Conservation (phyloP, 306 rosid genomes). For the Malus sylvestris region DNA sequence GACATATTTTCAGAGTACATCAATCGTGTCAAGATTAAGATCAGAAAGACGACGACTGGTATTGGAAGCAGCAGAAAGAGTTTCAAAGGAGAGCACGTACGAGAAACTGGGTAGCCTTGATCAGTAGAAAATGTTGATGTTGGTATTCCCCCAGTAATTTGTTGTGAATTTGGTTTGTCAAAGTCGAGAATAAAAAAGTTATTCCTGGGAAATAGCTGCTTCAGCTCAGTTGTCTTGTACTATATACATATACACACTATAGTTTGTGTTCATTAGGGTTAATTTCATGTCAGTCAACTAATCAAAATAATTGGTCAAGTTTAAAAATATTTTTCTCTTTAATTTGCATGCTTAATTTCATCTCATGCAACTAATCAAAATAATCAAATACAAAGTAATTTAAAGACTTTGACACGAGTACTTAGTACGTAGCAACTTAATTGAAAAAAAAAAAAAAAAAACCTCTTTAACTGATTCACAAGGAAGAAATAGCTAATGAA, state of each 20-base stretch:
- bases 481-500: too few relatives aligned
- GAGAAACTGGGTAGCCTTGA: background rate
- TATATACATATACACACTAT: too few relatives aligned
- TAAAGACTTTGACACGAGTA: too few relatives aligned
- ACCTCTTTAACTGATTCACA: too few relatives aligned
- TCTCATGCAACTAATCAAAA: too few relatives aligned
- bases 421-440: too few relatives aligned
- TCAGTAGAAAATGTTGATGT: background rate
- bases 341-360: too few relatives aligned
- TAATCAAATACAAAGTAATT: too few relatives aligned
- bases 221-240: background rate
- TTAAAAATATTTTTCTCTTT: too few relatives aligned
- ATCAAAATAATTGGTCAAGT: too few relatives aligned
- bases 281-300: too few relatives aligned
- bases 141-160: background rate
- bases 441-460: too few relatives aligned
- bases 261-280: background rate
- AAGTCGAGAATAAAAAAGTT: background rate
- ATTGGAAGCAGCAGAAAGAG: conserved; percentile 1
- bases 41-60: conserved; percentile 2
- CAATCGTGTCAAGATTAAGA: background rate
- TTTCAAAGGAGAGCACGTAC: background rate
- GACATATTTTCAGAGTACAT: conserved; percentile 16
- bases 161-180: background rate
- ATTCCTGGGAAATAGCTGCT: background rate